Percentiles rank a stretch among this genome's conserved stretches.
Evolutionary conservation across 257 asterid species (phyloP).

Genomic region (Oldenlandia corymbosa): DNA sequence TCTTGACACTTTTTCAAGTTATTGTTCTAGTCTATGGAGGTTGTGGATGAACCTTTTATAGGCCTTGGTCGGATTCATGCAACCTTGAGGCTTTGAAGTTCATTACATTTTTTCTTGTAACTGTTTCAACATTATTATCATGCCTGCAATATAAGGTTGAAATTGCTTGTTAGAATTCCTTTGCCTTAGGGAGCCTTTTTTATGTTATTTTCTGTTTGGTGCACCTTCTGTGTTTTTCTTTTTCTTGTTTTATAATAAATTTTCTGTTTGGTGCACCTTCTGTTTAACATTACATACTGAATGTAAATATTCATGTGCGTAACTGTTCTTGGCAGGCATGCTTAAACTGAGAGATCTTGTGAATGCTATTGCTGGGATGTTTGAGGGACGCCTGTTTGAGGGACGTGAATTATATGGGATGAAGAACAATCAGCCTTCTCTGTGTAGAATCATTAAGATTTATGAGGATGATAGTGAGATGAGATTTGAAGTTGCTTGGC

Average conservation of each 20-base stretch:
- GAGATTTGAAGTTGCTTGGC: constrained; percentile 76
- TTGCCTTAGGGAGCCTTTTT: neutral
- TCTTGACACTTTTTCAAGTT: neutral
- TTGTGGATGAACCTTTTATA: neutral
- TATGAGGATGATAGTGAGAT: constrained; percentile 47
- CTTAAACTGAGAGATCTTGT: constrained; percentile 70
- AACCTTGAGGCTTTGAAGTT: neutral
- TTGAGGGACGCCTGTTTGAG: constrained; percentile 59
- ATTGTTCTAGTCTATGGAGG: neutral
- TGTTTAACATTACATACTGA: neutral
- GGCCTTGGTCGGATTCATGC: neutral
- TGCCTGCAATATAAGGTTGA: neutral
- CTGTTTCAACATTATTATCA: neutral
- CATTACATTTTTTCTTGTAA: neutral
- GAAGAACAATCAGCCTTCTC: constrained; percentile 53
- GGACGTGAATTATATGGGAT: constrained; percentile 70
- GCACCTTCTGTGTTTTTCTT: neutral
- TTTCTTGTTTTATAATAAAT: no score
- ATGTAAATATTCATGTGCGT: neutral
- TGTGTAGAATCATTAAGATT: constrained; percentile 59
- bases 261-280: neutral
- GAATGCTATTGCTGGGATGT: constrained; percentile 61
- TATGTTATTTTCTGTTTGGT: neutral
- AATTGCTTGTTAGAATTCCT: neutral
- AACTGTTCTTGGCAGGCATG: constrained; percentile 56